Conservation (phyloP, 2,329 filamentous ascomycete genomes). For the Arthrobotrys musiformis region DNA sequence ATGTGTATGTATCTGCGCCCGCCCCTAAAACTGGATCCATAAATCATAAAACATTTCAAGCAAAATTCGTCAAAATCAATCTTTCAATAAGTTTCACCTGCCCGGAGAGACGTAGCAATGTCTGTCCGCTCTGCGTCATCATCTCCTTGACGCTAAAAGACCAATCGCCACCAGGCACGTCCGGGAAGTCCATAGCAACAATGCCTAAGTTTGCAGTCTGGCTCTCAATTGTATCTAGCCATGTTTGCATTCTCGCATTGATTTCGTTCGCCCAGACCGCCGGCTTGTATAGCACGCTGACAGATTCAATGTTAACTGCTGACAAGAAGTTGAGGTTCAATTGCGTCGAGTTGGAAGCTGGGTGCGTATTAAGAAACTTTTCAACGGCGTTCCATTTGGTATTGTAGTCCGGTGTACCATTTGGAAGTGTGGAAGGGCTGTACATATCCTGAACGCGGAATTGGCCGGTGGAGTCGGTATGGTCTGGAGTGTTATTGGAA, state of each 20-base stretch:
- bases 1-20: neutral
- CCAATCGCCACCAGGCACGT: constrained; percentile 17
- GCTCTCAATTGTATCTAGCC: constrained; percentile 14
- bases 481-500: constrained; percentile 12
- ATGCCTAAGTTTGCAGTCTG: constrained; percentile 16
- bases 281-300: constrained; percentile 4
- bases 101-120: constrained; percentile 7
- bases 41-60: neutral
- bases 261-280: constrained; percentile 30
- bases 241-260: constrained; percentile 17
- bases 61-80: constrained; percentile 35
- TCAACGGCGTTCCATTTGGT: constrained; percentile 14
- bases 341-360: neutral
- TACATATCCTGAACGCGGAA: constrained; percentile 32
- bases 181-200: constrained; percentile 35
- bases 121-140: constrained; percentile 16
- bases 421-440: neutral
- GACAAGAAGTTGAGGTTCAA: constrained; percentile 31
- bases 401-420: constrained; percentile 9
- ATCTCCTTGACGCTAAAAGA: constrained; percentile 3
- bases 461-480: neutral
- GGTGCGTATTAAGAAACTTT: neutral
- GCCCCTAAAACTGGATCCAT: neutral
- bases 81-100: constrained; percentile 23
- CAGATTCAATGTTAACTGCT: constrained; percentile 18